Evolutionary conservation across 2,329 filamentous ascomycete species (phyloP), one percentile per base, ranked within the genome.

Genomic region (Aspergillus latus): DNA sequence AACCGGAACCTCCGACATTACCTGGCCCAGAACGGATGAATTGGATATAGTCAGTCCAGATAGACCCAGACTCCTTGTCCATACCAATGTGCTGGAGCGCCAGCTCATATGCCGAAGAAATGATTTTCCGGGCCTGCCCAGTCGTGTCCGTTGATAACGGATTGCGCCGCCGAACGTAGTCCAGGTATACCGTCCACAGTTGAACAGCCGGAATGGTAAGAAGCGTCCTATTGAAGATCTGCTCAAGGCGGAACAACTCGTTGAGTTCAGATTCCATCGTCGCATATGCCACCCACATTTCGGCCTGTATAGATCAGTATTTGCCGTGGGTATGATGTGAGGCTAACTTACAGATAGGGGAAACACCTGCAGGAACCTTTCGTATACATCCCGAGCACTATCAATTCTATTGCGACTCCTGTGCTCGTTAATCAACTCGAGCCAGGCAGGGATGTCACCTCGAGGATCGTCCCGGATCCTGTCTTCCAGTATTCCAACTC

Each of bases 1-100:
- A 99, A 57, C 85, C 87, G 57, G 82, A 87, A 43, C 93, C 94
- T 28, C 92, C 93, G 57, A 94, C 84, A 56, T 86, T 86, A 5
- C 94, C 94, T 1, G 94, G 94, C 0, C 89, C 90, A 39, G 85
- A 89, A 70, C 92, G 92, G 73, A 97, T 85, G 70, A 99, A 97
- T 63, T 94, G 87, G 59, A 99, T 88, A 67, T 97, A 97, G 63
- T 99, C 94, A 58, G 88, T 85, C 94, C 94, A 99, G 55, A 99
- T 87, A 62, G 83, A 84, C 36, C 92, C 93, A 9, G 92, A 88
- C 67, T 96, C 91, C 68, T 92, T 89, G 74, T 99, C 94, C 65
- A 94, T 85, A 30, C 95, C 95, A 60, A 99, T 88, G 63, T 90
- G 89, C 64, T 90, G 84, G 45, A 99, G 84, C 5, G 96, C 92